Conservation (phyloP, 176 grass and related monocot species). For the Paspalum notatum region DNA sequence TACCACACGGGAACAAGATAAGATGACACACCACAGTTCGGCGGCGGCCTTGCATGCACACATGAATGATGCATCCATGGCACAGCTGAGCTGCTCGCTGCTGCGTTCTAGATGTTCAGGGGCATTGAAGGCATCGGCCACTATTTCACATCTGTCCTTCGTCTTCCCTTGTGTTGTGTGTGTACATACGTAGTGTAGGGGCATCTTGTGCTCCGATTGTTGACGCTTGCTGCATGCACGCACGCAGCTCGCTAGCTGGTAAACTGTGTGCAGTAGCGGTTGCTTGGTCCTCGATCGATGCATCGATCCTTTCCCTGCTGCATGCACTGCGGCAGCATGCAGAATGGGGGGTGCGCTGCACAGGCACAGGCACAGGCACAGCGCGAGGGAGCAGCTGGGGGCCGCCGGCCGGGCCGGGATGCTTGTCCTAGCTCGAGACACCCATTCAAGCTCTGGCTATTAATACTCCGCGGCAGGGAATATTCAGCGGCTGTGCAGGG, state of each 20-base stretch:
- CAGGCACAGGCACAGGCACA: no score
- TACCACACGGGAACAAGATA: conserved; percentile 32
- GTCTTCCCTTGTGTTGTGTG: no score
- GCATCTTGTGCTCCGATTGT: conserved; percentile 15
- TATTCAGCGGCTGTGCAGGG: conserved; percentile 58
- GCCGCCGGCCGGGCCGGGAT: background rate
- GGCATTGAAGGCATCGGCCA: conserved; percentile 37
- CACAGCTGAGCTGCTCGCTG: background rate
- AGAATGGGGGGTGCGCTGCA: no score
- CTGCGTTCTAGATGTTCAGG: conserved; percentile 47
- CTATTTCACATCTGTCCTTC: conserved; percentile 2
- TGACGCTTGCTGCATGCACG: background rate
- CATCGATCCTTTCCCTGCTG: background rate
- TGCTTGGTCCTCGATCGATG: background rate
- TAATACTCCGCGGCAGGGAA: conserved; percentile 58
- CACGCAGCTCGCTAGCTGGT: background rate
- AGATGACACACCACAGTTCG: background rate
- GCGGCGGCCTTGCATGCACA: background rate
- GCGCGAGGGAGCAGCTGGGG: no score
- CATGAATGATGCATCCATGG: background rate
- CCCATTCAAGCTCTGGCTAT: conserved; percentile 48
- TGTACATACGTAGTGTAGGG: no score
- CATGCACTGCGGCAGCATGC: no score
- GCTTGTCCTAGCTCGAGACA: conserved; percentile 14
- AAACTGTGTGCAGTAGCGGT: background rate